These are phyloP conservation scores for Cyberlindnera sargentensis DNA, from an alignment of 805 yeast genomes.

Conservation along the genomic window DNA sequence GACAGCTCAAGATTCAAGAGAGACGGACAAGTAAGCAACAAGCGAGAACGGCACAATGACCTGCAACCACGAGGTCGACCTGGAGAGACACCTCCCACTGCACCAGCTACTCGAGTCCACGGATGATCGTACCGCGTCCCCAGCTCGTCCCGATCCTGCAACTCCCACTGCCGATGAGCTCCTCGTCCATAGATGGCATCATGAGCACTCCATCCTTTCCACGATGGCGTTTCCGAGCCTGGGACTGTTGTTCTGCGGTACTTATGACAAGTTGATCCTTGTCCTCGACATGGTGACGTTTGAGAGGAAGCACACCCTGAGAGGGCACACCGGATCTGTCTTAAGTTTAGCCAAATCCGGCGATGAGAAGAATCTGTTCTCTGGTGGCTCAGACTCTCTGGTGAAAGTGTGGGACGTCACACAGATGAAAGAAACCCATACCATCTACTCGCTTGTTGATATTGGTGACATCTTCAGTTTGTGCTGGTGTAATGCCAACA, in stretches of 20 bases:
- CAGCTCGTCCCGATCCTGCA: not conserved
- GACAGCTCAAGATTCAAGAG: no score
- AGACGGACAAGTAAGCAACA: no score
- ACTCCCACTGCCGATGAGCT: not conserved
- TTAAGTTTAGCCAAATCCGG: conserved; percentile 54
- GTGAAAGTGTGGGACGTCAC: conserved; percentile 78
- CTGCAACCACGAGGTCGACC: not conserved
- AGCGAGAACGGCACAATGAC: not conserved
- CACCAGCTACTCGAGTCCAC: not conserved
- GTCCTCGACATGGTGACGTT: conserved; percentile 64
- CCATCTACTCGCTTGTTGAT: conserved; percentile 78
- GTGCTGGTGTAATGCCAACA: conserved; percentile 52
- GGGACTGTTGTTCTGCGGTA: conserved; percentile 74
- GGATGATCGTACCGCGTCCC: not conserved
- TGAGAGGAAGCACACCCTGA: conserved; percentile 43
- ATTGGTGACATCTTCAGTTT: conserved; percentile 91
- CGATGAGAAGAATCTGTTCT: conserved; percentile 54
- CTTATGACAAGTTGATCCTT: conserved; percentile 75
- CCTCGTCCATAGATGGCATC: conserved; percentile 70
- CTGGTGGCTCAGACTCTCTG: conserved; percentile 87
- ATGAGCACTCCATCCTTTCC: conserved; percentile 65
- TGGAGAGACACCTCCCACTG: conserved; percentile 12
- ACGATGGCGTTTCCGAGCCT: conserved; percentile 53
- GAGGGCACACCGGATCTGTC: conserved; percentile 70
- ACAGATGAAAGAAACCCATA: conserved; percentile 43